Base-by-base conservation (phyloP, 2,329 filamentous ascomycete genomes). In the Drechslerella coelobrocha region DNA sequence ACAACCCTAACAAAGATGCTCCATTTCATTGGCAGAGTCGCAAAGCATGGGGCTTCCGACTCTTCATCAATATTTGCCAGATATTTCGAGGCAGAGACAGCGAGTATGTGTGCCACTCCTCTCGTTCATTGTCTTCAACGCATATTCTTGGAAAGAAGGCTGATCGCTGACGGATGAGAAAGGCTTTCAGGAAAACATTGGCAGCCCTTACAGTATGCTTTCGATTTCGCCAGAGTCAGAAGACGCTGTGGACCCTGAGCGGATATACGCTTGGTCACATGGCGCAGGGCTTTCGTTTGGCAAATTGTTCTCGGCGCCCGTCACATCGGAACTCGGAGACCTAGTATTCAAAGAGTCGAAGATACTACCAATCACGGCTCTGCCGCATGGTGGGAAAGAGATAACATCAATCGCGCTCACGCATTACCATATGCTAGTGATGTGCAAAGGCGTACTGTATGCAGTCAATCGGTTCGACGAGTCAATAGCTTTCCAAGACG, bases 261-360 rank as follows among this genome's bases (percentile, higher is more conserved):
- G 90, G 57, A 86, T 87, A 34, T 99, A 92, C 80, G 94, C 92
- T 0, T 99, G 94, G 94, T 84, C 97, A 2, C 91, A 88, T 8
- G 87, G 89, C 0, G 89, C 96, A 73, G 93, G 94, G 6, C 85
- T 97, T 2, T 90, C 91, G 72, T 90, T 96, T 76, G 94, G 94
- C n/a, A 88, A 86, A 73, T 83, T 99, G 8, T 82, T 88, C 26
- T 85, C 85, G 5, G 81, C 83, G 0, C 83, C 88, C 1, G 80
- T 84, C 21, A 84, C 85, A 2, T 80, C 84, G 12, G 86, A 89
- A 19, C 82, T 95, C 14, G 89, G 91, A 26, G 85, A 83, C 65
- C 88, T 86, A 77, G 85, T 96, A 2, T 90, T 96, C 77, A 84
- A 86, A 2, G 89, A 91, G 59, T 88, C 92, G 1, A 94, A 88